Base-by-base conservation (phyloP, 164 flowering plant species). In the Tetracentron sinense region DNA sequence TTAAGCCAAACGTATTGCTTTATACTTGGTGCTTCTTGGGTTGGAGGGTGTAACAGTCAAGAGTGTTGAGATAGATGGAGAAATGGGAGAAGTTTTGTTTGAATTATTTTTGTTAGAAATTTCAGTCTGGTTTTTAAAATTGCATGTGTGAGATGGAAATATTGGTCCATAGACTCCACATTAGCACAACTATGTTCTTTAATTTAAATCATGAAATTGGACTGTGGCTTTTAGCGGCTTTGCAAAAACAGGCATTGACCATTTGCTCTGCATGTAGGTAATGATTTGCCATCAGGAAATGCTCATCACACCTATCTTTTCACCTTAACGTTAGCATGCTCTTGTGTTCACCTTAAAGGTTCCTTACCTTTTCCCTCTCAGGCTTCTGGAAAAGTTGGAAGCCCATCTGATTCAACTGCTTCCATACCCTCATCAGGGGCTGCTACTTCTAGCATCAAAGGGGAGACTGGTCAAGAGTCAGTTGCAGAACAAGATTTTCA, bases 341-440 rank as follows among this genome's bases (percentile, higher is more conserved):
- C 46, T 17, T 44, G 26, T 50, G 42, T 57, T 30, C 47, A 25
- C 21, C 15, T 58, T 47, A 4, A 44, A 38, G 51, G 7, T 7
- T 38, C 1, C 29, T 21, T 52, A 11, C 15, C 30, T 15, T 16
- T 48, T 58, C 35, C 38, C 28, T 65, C 50, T 42, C 71, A 80
- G 85, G 70, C 60, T 56, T 65, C 77, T 58, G 70, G 58, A 22
- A 67, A 67, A 47, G 72, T 65, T 63, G 74, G 75, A 35, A 55
- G 66, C 52, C 51, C 66, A 51, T 66, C 73, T 48, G 69, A 69
- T 56, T 72, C 74, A 8, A 50, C 52, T 17, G 54, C 72, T 31
- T 53, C 73, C 6, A 33, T 66, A 25, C 25, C 72, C 30, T 64
- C 73, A 11, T 55, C 58, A 33, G 68, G 63, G 35, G 62, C 49